Evolutionary conservation across 2,329 filamentous ascomycete genomes (phyloP).

Genomic region (Cladophialophora yegresii): DNA sequence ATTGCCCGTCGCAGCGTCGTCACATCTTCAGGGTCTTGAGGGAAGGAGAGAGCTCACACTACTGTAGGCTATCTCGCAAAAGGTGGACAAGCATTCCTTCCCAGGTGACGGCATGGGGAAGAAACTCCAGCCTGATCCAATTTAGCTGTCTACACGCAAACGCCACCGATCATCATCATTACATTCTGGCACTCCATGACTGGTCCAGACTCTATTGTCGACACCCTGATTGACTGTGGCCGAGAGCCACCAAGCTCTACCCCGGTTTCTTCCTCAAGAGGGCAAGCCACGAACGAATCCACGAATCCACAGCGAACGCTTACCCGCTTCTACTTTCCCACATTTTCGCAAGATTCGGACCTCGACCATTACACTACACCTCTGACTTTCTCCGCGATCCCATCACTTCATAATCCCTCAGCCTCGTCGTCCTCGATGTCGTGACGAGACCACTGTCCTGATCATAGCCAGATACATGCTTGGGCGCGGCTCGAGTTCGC

Average conservation of each 20-base stretch:
- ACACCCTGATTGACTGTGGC: neutral
- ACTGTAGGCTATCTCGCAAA: neutral
- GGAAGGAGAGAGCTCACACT: neutral
- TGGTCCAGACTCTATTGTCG: neutral
- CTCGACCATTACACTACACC: constrained; percentile 12
- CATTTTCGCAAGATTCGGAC: constrained; percentile 14
- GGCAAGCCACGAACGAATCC: constrained; percentile 14
- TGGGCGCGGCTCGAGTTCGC: neutral
- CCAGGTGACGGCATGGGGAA: neutral
- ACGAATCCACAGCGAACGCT: constrained; percentile 15
- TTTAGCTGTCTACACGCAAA: neutral
- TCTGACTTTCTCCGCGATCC: constrained; percentile 7
- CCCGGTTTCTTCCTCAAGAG: constrained; percentile 11
- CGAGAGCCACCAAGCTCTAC: constrained; percentile 4
- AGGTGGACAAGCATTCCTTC: neutral
- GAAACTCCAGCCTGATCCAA: neutral
- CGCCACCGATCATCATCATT: constrained; percentile 5
- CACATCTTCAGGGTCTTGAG: neutral
- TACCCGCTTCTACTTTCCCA: constrained; percentile 15
- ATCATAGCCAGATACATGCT: neutral
- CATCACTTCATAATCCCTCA: neutral
- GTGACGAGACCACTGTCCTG: neutral
- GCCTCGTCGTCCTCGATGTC: constrained; percentile 6
- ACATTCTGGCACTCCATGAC: constrained; percentile 1
- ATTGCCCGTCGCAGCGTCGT: neutral